Evolutionary conservation across 2,329 filamentous ascomycete species (phyloP).

Genomic region (Monosporascus sp.): DNA sequence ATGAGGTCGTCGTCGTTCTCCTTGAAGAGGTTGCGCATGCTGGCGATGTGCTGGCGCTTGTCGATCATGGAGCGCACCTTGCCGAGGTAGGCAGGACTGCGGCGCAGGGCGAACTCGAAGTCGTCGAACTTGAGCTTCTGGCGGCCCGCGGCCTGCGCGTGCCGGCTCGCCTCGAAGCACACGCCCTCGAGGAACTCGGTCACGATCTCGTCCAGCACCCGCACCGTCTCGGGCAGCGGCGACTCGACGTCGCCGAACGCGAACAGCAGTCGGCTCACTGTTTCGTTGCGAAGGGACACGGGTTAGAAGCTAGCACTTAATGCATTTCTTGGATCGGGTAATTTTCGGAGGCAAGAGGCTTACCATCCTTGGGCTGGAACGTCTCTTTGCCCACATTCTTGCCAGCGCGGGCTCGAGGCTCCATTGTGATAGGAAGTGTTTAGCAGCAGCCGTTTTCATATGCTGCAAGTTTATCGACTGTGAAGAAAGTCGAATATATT

Average conservation of each 20-base stretch:
- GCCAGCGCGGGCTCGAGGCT: constrained; percentile 70
- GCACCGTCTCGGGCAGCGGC: constrained; percentile 77
- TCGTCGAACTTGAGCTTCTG: constrained; percentile 98
- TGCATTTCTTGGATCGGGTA: background rate
- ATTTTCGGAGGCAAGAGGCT: constrained; percentile 25
- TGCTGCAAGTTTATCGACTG: too few relatives aligned
- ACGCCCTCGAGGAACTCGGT: constrained; percentile 96
- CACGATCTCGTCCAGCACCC: constrained; percentile 87
- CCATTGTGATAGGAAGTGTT: constrained; percentile 40
- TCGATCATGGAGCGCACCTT: constrained; percentile 85
- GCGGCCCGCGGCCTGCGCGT: constrained; percentile 78
- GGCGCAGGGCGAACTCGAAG: constrained; percentile 88
- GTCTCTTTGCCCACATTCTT: constrained; percentile 82
- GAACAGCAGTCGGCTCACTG: constrained; percentile 70
- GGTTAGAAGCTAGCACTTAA: too few relatives aligned
- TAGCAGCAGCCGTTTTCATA: too few relatives aligned
- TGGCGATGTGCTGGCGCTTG: constrained; percentile 82
- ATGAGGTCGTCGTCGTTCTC: constrained; percentile 57
- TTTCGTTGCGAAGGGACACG: background rate
- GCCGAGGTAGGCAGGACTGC: constrained; percentile 80
- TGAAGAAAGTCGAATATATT: too few relatives aligned
- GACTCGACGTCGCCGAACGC: constrained; percentile 74
- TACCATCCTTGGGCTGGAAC: constrained; percentile 68
- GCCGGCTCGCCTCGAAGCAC: constrained; percentile 81
- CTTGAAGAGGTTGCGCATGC: constrained; percentile 70